Evolutionary conservation across 2,329 filamentous ascomycete species (phyloP), one percentile per base, ranked within the genome.

Genomic region (Penicillium sumatraense): DNA sequence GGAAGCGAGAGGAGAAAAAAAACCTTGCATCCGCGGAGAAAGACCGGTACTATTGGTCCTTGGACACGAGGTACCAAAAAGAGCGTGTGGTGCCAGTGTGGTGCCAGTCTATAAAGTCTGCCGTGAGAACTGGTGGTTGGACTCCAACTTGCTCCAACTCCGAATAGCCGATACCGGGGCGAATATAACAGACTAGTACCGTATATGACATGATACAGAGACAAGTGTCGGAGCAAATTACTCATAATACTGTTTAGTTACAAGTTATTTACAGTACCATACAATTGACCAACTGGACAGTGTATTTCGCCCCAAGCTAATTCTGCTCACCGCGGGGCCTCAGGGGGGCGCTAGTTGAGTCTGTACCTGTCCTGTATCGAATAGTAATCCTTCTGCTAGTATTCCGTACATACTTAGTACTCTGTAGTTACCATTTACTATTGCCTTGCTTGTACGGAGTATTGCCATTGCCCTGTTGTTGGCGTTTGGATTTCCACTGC

Each of bases 121-220:
- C n/a, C n/a, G n/a, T n/a, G n/a, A n/a, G n/a, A n/a, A n/a, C n/a
- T 21, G n/a, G 16, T 16, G 33, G 16, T 16, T 8, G 20, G 38
- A 13, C 23, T 44, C 24, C 38, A 41, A 41, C 20, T 38, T 38
- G 23, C 38, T 44, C 40, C 40, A 44, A 44, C 23, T 48, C 51
- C 41, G 56, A 51, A 48, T 61, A 57, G 59, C 59, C 59, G 59
- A 62, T 58, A 60, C 55, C 57, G 59, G 57, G 49, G 47, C 47
- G 33, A 48, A 52, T 46, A n/a, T n/a, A n/a, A n/a, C n/a, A n/a
- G n/a, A n/a, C n/a, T n/a, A n/a, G n/a, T n/a, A n/a, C n/a, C n/a
- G n/a, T n/a, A n/a, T n/a, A n/a, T n/a, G n/a, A n/a, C n/a, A n/a
- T n/a, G n/a, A n/a, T n/a, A n/a, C n/a, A n/a, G n/a, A n/a, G n/a